Base-by-base conservation (phyloP, 2,329 filamentous ascomycete genomes). In the Blumeria hordei region DNA sequence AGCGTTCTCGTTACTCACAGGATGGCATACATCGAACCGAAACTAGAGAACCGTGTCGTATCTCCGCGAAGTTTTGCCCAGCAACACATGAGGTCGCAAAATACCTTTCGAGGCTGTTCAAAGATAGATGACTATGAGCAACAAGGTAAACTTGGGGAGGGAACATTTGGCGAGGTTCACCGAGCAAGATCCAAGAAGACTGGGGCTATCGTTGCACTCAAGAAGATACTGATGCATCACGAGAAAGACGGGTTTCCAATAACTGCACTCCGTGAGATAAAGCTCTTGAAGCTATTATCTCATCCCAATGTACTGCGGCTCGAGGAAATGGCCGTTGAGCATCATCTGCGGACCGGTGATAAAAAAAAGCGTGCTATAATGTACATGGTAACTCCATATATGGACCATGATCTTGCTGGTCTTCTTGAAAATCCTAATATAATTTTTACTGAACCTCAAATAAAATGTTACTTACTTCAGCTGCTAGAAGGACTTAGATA, bases 191-290 rank as follows among this genome's bases (percentile, higher is more conserved):
- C 84, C 33, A 81, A 78, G 63, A 83, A 76, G 63, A 85, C 80
- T 1, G 83, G 85, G 55, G 74, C 77, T 28, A 68, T 90, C 49
- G 84, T 94, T 58, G 92, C 92, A 3, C 69, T 98, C 64, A 98
- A 98, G 72, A 96, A 96, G 75, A 98, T 98, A 61, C 79, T 98
- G 60, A 95, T 96, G 85, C 92, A 96, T 67, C 94, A 96, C 67
- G 92, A 98, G 71, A 96, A 95, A 67, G 92, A 98, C 69, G 92
- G 92, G 72, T 98, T 98, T 62, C 92, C 92, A n/a, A 98, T 98
- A 59, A 98, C 92, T 0, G 90, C 92, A 6, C 76, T 98, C 49
- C 85, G 92, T 65, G 92, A 98, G 68, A 95, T 98, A 72, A 96
- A 96, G 71, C 78, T 98, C 41, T 74, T 98, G 57, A 98, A 98